phyloP scores from a whole-genome alignment of 257 asterid species.

The Scutellaria minor region DNA sequence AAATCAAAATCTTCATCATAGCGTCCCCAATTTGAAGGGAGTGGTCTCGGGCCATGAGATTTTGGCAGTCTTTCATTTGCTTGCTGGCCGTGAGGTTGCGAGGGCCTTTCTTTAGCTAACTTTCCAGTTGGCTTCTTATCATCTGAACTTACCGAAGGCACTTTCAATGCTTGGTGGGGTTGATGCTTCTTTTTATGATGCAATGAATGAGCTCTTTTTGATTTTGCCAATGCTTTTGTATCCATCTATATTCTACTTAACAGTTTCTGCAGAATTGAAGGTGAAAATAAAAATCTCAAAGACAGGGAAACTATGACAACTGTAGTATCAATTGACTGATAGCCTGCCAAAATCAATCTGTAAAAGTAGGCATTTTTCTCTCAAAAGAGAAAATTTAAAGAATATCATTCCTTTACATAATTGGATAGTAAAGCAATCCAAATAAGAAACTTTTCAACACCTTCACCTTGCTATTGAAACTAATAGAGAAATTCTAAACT shows the following conservation, averaged over 20 bases:
- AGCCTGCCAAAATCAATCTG: not conserved
- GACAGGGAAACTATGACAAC: not conserved
- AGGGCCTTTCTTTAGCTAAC: constrained; percentile 49
- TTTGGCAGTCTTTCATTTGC: constrained; percentile 49
- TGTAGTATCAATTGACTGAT: not conserved
- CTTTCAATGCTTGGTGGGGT: constrained; percentile 54
- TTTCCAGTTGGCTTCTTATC: constrained; percentile 54
- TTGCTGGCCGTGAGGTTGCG: constrained; percentile 47
- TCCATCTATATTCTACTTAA: constrained; percentile 58
- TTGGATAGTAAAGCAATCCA: not conserved
- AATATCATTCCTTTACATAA: constrained; percentile 17
- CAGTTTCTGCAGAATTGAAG: constrained; percentile 29
- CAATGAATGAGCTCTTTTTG: constrained; percentile 86
- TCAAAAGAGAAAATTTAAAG: not conserved
- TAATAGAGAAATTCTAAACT: not conserved
- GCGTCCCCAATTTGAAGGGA: constrained; percentile 90
- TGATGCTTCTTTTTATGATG: constrained; percentile 75
- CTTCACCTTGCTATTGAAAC: not conserved
- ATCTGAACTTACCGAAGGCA: constrained; percentile 45
- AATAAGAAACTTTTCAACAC: not conserved
- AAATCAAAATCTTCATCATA: constrained; percentile 56
- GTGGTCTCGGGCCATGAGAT: constrained; percentile 47
- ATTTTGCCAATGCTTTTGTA: constrained; percentile 89
- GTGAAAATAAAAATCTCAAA: not conserved
- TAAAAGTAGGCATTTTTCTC: not conserved